These are phyloP conservation scores for Phoma sp. DNA, from an alignment of 2,329 filamentous ascomycete genomes.

Conservation along the genomic window DNA sequence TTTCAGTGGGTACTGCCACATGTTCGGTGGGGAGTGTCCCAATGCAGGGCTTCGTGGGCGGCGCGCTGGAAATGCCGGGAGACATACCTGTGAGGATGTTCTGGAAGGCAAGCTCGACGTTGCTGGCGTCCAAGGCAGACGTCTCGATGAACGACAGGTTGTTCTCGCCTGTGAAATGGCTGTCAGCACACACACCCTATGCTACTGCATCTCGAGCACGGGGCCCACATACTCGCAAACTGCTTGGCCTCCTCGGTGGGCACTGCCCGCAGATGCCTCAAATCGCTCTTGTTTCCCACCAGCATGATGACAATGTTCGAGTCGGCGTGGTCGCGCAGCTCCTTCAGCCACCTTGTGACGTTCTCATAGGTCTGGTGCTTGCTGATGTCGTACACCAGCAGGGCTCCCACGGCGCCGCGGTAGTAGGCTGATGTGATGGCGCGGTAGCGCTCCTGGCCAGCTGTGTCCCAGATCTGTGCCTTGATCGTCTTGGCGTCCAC, in stretches of 20 bases:
- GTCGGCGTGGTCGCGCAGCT: slow-evolving; percentile 96
- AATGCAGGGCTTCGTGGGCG: not conserved
- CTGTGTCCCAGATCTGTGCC: slow-evolving; percentile 99
- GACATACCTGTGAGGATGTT: slow-evolving; percentile 93
- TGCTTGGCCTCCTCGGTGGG: slow-evolving; percentile 97
- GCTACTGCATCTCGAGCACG: slow-evolving; percentile 21
- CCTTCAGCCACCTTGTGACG: slow-evolving; percentile 98
- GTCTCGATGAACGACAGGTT: slow-evolving; percentile 99
- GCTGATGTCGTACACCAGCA: slow-evolving; percentile 99
- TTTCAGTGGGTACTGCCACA: no score
- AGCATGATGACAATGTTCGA: slow-evolving; percentile 99
- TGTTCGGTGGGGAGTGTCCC: no score
- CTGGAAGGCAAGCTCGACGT: slow-evolving; percentile 98
- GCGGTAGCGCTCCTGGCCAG: slow-evolving; percentile 97
- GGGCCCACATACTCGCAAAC: slow-evolving; percentile 78
- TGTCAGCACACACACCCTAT: slow-evolving; percentile 16
- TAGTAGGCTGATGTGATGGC: slow-evolving; percentile 99
- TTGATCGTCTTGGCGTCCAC: slow-evolving; percentile 99
- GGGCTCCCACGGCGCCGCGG: slow-evolving; percentile 92
- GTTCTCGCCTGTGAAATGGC: slow-evolving; percentile 76
- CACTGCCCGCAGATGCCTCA: slow-evolving; percentile 95
- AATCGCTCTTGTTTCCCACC: slow-evolving; percentile 99
- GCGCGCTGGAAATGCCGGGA: no score
- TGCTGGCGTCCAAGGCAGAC: slow-evolving; percentile 96
- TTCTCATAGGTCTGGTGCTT: slow-evolving; percentile 99